A percentile compares a stretch with the other conserved stretches of the same genome.
Evolutionary conservation across 768 basidiomycete species (phyloP).

Genomic region (Suillus discolor): DNA sequence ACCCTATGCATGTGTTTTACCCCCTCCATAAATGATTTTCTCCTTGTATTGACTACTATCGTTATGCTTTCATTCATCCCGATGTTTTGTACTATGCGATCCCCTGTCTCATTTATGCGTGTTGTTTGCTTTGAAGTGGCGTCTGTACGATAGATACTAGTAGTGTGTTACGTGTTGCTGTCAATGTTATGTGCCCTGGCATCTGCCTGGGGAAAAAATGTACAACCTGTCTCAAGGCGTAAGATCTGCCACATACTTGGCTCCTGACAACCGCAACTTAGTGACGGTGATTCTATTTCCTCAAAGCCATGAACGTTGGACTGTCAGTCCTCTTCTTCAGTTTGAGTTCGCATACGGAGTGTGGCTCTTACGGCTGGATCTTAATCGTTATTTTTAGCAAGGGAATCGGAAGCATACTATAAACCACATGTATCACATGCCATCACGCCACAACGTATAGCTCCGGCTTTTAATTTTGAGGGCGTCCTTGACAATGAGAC

Average conservation of each 20-base stretch:
- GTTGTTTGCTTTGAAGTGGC: neutral
- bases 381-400: neutral
- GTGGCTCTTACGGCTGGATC: constrained; percentile 2
- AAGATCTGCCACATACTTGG: neutral
- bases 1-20: constrained; percentile 1
- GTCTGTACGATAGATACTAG: constrained; percentile 3
- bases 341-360: neutral
- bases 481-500: neutral
- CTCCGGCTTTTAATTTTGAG: constrained; percentile 1
- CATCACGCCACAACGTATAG: neutral
- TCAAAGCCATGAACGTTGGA: neutral
- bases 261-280: neutral
- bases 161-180: neutral
- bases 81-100: constrained; percentile 1
- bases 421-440: constrained; percentile 5
- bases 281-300: neutral
- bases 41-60: neutral
- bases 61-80: neutral
- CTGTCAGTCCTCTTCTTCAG: neutral
- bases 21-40: too few species aligned
- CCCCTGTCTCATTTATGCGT: neutral
- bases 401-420: neutral
- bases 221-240: neutral
- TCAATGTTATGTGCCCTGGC: neutral
- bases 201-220: neutral